These are phyloP conservation scores for Allium cepa DNA, from an alignment of 106 monocot genomes.

Conservation along the genomic window DNA sequence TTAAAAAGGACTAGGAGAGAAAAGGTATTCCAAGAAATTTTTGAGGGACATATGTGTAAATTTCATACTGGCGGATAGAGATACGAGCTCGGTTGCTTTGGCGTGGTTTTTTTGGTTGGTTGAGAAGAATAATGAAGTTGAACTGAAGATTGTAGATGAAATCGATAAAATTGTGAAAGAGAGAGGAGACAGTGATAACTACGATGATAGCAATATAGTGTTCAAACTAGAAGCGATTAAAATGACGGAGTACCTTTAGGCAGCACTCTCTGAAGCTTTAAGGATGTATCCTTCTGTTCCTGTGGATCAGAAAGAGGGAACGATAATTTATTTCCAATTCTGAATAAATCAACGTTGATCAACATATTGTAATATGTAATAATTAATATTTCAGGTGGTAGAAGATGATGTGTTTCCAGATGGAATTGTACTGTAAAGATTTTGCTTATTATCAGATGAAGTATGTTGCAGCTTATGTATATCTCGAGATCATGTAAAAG, in stretches of 20 bases:
- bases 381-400: conserved; percentile 20
- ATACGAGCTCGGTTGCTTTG: conserved; percentile 93
- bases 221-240: conserved; percentile 71
- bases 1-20: conserved; percentile 40
- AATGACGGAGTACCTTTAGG: conserved; percentile 89
- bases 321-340: too few species aligned
- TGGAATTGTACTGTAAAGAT: conserved; percentile 68
- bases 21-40: conserved; percentile 64
- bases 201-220: conserved; percentile 18
- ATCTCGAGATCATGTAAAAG: conserved; percentile 56
- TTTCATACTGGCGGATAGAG: conserved; percentile 93
- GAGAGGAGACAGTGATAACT: conserved; percentile 4
- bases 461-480: conserved; percentile 65
- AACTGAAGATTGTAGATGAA: conserved; percentile 42
- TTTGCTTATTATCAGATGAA: conserved; percentile 98
- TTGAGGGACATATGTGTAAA: conserved; percentile 91
- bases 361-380: neutral
- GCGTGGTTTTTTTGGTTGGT: conserved; percentile 91
- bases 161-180: conserved; percentile 30
- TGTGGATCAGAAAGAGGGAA: conserved; percentile 87
- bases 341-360: neutral
- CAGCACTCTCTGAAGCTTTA: conserved; percentile 83
- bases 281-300: conserved; percentile 92
- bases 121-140: conserved; percentile 26
- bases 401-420: conserved; percentile 64